Evolutionary conservation across 176 grass and related monocot species (phyloP), one percentile per base, ranked within the genome.

Genomic region (Tuctoria greenei): DNA sequence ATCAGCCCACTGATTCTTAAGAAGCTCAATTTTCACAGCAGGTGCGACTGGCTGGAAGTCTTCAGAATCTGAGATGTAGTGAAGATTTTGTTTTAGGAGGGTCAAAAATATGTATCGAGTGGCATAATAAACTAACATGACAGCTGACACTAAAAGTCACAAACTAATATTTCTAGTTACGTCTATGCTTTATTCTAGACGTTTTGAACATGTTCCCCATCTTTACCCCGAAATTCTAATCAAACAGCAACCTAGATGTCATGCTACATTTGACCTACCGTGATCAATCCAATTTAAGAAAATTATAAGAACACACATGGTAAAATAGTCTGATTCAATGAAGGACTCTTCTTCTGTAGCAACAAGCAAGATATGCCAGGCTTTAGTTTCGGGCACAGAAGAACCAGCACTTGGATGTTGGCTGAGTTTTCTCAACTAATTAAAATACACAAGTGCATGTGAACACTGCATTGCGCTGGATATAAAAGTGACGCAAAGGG

Each of bases 1-100:
- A 75, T 95, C 89, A 39, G n/a, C 92, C 89, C 92, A 95, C 67
- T 82, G 80, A 67, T 23, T 89, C 63, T 95, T 95, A 51, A 83
- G 52, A 26, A 75, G 80, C 59, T 95, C 83, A 1, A 24, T 69
- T 77, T 86, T 84, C 42, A 74, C 75, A 77, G 37, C 50, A 89
- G 89, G 77, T 16, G 77, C 72, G 1, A 13, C 68, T 8, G 92
- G 89, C 69, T 81, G 57, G 79, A 91, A 95, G 82, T 95, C 89
- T 50, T 95, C 92, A 71, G 71, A 21, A 67, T 95, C 92, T 95
- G 88, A 37, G 64, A 80, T 35, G 26, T n/a, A 24, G 31, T 3
- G 3, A 31, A 31, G 31, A 31, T 31, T 31, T 31, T 31, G 31
- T 31, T 31, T 2, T 31, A 3, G 3, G 3, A 31, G 31, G 31